These are phyloP conservation scores for Evansstolkia leycettana DNA, from an alignment of 495 filamentous ascomycete genomes.

Conservation along the genomic window DNA sequence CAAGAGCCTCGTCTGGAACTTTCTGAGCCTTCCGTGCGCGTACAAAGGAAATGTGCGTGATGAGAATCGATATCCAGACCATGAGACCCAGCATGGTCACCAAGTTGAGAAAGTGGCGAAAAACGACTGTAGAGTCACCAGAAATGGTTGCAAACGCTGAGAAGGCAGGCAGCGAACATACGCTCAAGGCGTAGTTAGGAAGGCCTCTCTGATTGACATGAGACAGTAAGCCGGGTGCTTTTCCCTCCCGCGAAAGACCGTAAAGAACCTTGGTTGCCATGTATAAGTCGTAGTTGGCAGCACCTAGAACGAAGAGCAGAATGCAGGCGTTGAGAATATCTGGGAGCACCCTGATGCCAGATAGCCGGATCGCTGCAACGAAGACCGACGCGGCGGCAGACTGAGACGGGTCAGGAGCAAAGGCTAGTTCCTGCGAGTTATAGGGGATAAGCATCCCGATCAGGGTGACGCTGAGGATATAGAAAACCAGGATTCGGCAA, in stretches of 20 bases:
- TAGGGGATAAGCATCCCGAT: constrained; percentile 46
- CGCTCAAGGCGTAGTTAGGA: constrained; percentile 53
- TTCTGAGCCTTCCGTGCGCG: constrained; percentile 60
- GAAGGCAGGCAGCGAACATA: constrained; percentile 48
- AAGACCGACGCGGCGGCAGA: constrained; percentile 48
- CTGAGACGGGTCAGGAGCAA: constrained; percentile 32
- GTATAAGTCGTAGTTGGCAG: constrained; percentile 62
- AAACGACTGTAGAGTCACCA: constrained; percentile 54
- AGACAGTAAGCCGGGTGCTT: constrained; percentile 61
- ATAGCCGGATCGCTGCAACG: constrained; percentile 44
- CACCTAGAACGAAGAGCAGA: constrained; percentile 67
- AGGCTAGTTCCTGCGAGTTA: constrained; percentile 38
- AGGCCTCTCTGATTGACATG: constrained; percentile 65
- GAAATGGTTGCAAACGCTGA: constrained; percentile 72
- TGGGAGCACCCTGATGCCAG: constrained; percentile 40
- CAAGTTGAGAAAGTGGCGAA: constrained; percentile 77
- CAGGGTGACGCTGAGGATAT: constrained; percentile 42
- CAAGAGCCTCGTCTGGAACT: constrained; percentile 49
- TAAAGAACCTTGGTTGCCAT: constrained; percentile 75
- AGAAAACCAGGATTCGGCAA: constrained; percentile 78
- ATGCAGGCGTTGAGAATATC: constrained; percentile 55
- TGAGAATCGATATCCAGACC: constrained; percentile 75
- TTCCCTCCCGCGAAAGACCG: constrained; percentile 62
- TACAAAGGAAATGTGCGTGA: constrained; percentile 73
- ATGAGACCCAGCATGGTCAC: constrained; percentile 70